phyloP scores from a whole-genome alignment of 2,329 filamentous ascomycete genomes.

The Eutypella sp. region DNA sequence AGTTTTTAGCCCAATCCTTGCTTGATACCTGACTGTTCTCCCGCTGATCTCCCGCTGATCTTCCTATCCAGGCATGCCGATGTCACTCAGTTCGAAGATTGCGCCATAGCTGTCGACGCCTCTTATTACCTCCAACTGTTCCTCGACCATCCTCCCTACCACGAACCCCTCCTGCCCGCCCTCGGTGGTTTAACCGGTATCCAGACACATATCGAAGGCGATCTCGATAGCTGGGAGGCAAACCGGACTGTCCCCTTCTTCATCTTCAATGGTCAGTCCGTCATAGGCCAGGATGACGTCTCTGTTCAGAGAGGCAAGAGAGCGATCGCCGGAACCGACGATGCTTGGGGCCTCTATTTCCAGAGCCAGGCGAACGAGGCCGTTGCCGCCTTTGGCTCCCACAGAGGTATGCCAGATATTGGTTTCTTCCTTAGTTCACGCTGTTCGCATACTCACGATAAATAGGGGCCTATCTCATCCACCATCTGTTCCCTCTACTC shows the following conservation, averaged over 20 bases:
- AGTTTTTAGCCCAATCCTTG: too few relatives aligned
- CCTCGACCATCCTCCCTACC: constrained; percentile 62
- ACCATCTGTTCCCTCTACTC: constrained; percentile 71
- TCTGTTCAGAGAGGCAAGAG: constrained; percentile 58
- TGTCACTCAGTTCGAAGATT: constrained; percentile 67
- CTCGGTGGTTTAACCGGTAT: constrained; percentile 85
- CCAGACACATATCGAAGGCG: constrained; percentile 66
- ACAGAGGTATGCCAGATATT: constrained; percentile 53
- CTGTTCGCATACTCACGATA: constrained; percentile 10
- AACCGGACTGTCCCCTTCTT: constrained; percentile 75
- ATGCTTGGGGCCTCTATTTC: constrained; percentile 86
- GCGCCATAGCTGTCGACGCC: constrained; percentile 79
- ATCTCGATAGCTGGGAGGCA: constrained; percentile 67
- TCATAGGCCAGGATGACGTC: constrained; percentile 69
- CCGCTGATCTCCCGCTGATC: constrained; percentile 7
- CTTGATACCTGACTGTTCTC: too few relatives aligned
- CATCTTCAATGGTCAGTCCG: constrained; percentile 83
- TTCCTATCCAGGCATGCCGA: constrained; percentile 45
- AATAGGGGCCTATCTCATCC: constrained; percentile 65
- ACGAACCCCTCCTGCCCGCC: constrained; percentile 85
- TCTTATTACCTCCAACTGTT: constrained; percentile 81
- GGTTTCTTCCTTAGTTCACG: not conserved
- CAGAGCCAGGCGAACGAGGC: constrained; percentile 73
- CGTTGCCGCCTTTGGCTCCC: constrained; percentile 75
- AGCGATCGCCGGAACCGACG: constrained; percentile 65